Base-by-base conservation (phyloP, 2,329 filamentous ascomycete species). In the Cladosporium halotolerans region DNA sequence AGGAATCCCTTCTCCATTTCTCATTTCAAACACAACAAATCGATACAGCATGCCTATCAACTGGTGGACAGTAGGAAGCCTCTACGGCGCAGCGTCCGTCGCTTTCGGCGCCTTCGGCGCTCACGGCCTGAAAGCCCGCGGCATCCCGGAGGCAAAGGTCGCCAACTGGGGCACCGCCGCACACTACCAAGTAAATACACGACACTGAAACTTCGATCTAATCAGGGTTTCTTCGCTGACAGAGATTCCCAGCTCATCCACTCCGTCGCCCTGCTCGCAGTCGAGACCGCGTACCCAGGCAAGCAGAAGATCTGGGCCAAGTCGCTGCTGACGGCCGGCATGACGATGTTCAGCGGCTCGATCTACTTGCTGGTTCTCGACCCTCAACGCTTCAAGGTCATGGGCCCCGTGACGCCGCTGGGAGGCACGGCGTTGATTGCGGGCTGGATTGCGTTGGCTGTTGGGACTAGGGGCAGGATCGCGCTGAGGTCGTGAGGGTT, bases 61-160 rank as follows among this genome's bases (percentile, higher is more conserved):
- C 28, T 81, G 82, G 72, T 85, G 79, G 79, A 81, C 78, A 39
- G 69, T 84, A 49, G 83, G 81, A 56, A 82, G 79, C 63, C 66
- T 85, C 49, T 83, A 78, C 63, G 83, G 82, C 67, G 83, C 82
- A 9, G 71, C 77, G 4, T 77, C 79, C 63, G 83, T 86, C 45
- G 73, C 73, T 13, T 66, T 85, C 52, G 83, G 83, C 32, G 84
- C 84, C 0, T 87, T 86, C 67, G 84, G 84, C 34, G 82, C 83
- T 10, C 84, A 87, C 64, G 83, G 83, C 9, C 72, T 86, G 39
- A 85, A 84, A 70, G 76, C 76, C 55, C 72, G 73, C 58, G 80
- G 85, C 63, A 63, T 76, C 9, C 82, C 85, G 59, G 82, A 83
- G 3, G 68, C 73, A 10, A 76, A 76, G 56, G 67, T 86, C 39